Base-by-base conservation (phyloP, 345 rosid species). In the Rhizophora apiculata region DNA sequence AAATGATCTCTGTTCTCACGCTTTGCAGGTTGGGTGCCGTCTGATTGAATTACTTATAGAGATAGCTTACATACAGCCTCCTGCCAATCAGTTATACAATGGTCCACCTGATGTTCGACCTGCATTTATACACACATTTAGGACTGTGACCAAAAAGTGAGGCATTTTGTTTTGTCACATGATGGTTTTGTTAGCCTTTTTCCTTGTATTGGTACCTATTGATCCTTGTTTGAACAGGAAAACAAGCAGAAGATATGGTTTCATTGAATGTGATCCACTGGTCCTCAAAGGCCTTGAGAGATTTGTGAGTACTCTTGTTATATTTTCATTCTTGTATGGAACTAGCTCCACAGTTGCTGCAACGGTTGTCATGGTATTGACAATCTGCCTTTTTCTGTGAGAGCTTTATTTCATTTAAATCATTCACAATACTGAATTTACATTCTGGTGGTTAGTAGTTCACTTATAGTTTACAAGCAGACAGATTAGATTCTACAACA, bases 41-140 rank as follows among this genome's bases (percentile, higher is more conserved):
- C 85, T 96, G 27, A 85, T 96, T 71, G 98, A 96, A 71, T 79
- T 96, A 77, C 79, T 92, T 72, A 81, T 85, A 74, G 85, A 76
- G 82, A 90, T 86, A 67, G 99, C 99, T 76, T 87, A 83, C 77
- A 83, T 96, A 81, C 99, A 95, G 63, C 77, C 93, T 69, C 90
- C 98, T 72, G 65, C 82, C 70, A 73, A 85, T 82, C 90, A 87
- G 76, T 74, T 79, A 72, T 89, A 70, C 43, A 82, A 86, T 74
- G 78, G 66, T 77, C 91, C 89, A 54, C 96, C 98, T 73, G 96
- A 92, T 76, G 71, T 90, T 65, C 88, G 89, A 56, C 99, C 99
- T 72, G 99, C 99, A 82, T 95, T 95, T 88, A 48, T 74, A 65
- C 99, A 95, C 76, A 77, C 86, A 18, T 76, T 82, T 60, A 87